A percentile compares a stretch with the other conserved stretches of the same genome.
Conservation (phyloP, 345 rosid species). For the Luvunga scandens region DNA sequence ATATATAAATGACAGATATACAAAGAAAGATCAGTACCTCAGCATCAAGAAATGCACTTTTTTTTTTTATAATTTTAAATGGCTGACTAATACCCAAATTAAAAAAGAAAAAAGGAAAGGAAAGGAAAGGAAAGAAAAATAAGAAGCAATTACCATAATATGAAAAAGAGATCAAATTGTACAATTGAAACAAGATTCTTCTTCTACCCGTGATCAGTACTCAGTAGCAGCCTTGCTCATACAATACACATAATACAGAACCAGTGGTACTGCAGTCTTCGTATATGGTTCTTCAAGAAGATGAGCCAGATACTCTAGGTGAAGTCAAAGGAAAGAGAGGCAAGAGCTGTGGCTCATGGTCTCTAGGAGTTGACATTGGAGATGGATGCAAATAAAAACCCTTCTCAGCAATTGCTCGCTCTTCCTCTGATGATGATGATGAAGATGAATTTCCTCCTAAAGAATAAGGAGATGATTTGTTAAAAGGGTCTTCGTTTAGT, state of each 20-base stretch:
- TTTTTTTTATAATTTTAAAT: not conserved
- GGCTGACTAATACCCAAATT: not conserved
- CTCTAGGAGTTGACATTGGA: conserved; percentile 88
- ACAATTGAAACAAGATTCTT: conserved; percentile 40
- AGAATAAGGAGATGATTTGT: conserved; percentile 52
- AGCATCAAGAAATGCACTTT: not conserved
- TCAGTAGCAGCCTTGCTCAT: not conserved
- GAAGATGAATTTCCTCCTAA: conserved; percentile 41
- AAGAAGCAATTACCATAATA: conserved; percentile 31
- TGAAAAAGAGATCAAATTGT: conserved; percentile 41
- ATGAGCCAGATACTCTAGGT: conserved; percentile 59
- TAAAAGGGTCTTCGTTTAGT: conserved; percentile 61
- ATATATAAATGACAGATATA: not conserved
- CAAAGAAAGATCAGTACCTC: not conserved
- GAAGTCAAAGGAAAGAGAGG: conserved; percentile 89
- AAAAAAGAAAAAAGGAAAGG: not conserved
- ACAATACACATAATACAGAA: no score
- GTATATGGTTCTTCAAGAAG: conserved; percentile 21
- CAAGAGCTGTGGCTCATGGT: conserved; percentile 85
- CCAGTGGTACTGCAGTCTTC: no score
- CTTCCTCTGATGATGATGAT: conserved; percentile 48
- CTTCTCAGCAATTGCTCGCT: conserved; percentile 78
- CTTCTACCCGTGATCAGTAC: not conserved
- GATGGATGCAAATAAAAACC: conserved; percentile 91
- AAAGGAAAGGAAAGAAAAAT: not conserved